phyloP scores from a whole-genome alignment of 2,329 filamentous ascomycete genomes.

The Neopestalotiopsis sp. region DNA sequence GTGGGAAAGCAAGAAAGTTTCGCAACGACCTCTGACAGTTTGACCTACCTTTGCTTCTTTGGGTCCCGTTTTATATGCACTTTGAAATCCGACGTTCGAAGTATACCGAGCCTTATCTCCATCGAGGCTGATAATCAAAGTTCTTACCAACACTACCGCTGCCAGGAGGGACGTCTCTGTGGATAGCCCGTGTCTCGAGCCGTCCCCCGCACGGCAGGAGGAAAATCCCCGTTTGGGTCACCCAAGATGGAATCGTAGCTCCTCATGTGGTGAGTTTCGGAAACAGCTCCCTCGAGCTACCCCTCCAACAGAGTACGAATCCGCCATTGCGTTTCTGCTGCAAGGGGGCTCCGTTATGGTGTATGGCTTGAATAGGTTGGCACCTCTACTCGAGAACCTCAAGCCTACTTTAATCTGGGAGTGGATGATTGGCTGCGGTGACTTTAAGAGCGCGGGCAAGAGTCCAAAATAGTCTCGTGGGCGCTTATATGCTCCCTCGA shows the following conservation, averaged over 20 bases:
- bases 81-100: neutral
- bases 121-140: neutral
- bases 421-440: neutral
- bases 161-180: neutral
- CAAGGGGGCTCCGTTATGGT: neutral
- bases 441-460: neutral
- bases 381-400: neutral
- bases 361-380: neutral
- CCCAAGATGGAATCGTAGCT: neutral
- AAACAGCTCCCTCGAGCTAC: neutral
- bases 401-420: neutral
- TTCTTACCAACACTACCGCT: neutral
- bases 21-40: no score
- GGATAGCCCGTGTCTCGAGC: neutral
- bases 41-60: no score
- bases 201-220: neutral
- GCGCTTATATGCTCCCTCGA: neutral
- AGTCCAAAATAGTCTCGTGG: neutral
- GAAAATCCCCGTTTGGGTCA: neutral
- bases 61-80: neutral
- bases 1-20: no score
- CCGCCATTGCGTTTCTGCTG: neutral
- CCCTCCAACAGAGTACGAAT: neutral
- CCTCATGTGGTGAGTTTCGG: neutral
- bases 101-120: neutral